These are phyloP conservation scores for Danielia reshetovae DNA, from an alignment of 805 yeast genomes.

Conservation along the genomic window DNA sequence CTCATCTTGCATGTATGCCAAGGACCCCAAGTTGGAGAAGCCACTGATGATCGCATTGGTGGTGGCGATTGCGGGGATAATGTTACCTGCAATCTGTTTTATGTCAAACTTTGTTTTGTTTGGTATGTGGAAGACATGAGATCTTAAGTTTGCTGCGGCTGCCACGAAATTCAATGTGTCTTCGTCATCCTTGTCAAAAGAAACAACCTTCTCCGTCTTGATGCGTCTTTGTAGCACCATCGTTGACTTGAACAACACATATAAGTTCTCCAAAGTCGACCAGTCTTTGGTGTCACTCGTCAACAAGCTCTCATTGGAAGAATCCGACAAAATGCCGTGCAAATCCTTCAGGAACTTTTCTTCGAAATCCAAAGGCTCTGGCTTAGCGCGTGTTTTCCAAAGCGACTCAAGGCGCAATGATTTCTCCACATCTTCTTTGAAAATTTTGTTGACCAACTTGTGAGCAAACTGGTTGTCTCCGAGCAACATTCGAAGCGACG, in stretches of 20 bases:
- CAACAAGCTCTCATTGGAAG: conserved; percentile 20
- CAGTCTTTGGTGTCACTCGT: conserved; percentile 46
- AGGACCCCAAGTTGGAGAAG: conserved; percentile 69
- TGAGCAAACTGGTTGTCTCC: conserved; percentile 17
- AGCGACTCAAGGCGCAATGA: conserved; percentile 65
- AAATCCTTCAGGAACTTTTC: conserved; percentile 13
- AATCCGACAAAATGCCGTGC: conserved; percentile 8
- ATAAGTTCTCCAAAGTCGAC: conserved; percentile 60
- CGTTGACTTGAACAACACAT: conserved; percentile 51
- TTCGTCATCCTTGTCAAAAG: conserved; percentile 92
- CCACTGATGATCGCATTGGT: conserved; percentile 96
- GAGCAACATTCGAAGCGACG: conserved; percentile 27
- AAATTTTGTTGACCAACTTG: conserved; percentile 57
- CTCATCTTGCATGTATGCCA: conserved; percentile 42
- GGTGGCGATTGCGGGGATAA: conserved; percentile 97
- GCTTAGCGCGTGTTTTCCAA: conserved; percentile 72
- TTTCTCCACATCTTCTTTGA: conserved; percentile 72
- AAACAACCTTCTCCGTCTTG: conserved; percentile 33
- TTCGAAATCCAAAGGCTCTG: conserved; percentile 52
- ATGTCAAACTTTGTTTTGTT: conserved; percentile 76
- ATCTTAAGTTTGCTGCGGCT: conserved; percentile 78
- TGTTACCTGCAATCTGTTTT: conserved; percentile 95
- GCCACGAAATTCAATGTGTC: conserved; percentile 87
- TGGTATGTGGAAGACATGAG: conserved; percentile 65
- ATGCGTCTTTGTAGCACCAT: conserved; percentile 48